Conservation (phyloP, 176 grass and related monocot genomes). For the Oryza glumipatula region DNA sequence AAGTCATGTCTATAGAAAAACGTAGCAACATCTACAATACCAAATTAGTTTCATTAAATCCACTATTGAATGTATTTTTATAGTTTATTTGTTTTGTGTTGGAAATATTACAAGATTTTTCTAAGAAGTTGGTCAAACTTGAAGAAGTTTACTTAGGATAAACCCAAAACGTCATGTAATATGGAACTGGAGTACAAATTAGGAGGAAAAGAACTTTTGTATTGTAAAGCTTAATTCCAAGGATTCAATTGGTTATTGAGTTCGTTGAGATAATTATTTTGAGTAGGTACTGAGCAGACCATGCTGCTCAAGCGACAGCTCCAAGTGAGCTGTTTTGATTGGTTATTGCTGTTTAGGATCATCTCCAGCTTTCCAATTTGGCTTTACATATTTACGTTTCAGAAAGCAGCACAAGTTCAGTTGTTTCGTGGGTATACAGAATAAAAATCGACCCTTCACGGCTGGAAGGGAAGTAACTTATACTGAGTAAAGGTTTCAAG, state of each 20-base stretch:
- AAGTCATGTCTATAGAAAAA: no score
- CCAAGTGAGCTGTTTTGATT: not conserved
- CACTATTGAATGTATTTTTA: no score
- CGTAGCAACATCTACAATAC: no score
- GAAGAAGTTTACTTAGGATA: no score
- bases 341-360: not conserved
- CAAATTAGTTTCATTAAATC: no score
- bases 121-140: no score
- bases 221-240: not conserved
- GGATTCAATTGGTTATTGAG: not conserved
- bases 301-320: constrained; percentile 7
- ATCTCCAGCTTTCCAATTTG: not conserved
- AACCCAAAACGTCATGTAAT: no score
- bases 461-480: not conserved
- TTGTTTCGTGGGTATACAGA: not conserved
- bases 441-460: not conserved
- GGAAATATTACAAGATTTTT: no score
- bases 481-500: not conserved
- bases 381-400: not conserved
- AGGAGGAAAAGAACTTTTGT: not conserved
- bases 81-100: no score
- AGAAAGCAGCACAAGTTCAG: not conserved
- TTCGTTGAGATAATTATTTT: constrained; percentile 1
- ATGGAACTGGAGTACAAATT: no score
- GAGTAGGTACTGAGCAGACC: not conserved